These are phyloP conservation scores for Pugionium cornutum DNA, from an alignment of 345 rosid genomes.

Conservation along the genomic window DNA sequence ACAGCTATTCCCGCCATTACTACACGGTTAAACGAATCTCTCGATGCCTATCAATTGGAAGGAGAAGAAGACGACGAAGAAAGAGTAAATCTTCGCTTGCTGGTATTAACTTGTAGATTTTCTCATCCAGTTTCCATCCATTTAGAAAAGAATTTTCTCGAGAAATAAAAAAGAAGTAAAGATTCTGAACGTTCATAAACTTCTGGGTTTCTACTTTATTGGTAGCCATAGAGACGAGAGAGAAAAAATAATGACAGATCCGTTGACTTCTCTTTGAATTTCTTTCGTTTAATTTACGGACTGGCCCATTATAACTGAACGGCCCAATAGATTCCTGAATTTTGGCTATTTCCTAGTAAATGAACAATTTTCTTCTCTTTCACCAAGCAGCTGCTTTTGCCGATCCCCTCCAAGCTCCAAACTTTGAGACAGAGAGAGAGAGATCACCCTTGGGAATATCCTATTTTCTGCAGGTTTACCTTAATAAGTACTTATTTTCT, in stretches of 20 bases:
- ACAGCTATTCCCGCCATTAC: conserved; percentile 85
- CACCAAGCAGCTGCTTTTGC: conserved; percentile 45
- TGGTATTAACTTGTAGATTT: neutral
- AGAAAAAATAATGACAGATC: neutral
- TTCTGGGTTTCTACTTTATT: conserved; percentile 19
- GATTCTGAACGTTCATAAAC: conserved; percentile 15
- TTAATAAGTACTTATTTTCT: conserved; percentile 28
- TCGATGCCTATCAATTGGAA: conserved; percentile 4
- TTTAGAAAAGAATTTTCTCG: conserved; percentile 27
- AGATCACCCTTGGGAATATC: conserved; percentile 43
- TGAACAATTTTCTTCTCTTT: conserved; percentile 17
- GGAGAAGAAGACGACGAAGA: neutral
- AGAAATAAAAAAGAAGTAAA: conserved; percentile 19
- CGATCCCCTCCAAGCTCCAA: conserved; percentile 38
- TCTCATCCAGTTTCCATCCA: conserved; percentile 13
- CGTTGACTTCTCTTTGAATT: conserved; percentile 25
- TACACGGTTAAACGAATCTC: conserved; percentile 21
- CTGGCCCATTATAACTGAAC: neutral
- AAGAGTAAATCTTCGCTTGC: neutral
- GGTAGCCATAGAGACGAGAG: conserved; percentile 13
- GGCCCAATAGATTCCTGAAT: conserved; percentile 18
- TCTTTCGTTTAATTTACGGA: neutral
- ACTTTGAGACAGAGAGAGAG: conserved; percentile 33
- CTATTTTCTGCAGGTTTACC: conserved; percentile 27
- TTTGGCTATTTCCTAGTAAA: conserved; percentile 17